Evolutionary conservation across 1,139 yeast species (phyloP).

Genomic region (Ogataea hybrid): DNA sequence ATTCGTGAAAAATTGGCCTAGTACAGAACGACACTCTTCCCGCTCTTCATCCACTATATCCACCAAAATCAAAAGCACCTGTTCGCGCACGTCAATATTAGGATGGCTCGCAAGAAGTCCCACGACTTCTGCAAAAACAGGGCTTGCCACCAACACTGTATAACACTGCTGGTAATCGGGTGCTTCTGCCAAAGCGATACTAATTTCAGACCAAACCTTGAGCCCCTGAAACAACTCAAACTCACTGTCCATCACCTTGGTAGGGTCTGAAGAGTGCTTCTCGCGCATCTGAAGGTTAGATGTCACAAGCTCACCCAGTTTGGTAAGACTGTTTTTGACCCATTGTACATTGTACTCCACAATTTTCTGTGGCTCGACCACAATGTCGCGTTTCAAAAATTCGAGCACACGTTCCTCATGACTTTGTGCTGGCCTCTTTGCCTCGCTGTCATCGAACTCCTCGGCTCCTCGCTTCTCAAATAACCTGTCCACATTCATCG

Average conservation of each 20-base stretch:
- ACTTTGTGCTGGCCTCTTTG: neutral
- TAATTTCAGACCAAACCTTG: slow-evolving; percentile 17
- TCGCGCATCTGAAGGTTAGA: slow-evolving; percentile 14
- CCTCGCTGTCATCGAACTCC: neutral
- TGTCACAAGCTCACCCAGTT: slow-evolving; percentile 6
- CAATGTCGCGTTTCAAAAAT: slow-evolving; percentile 6
- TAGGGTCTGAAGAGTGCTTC: slow-evolving; percentile 8
- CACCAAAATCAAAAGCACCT: slow-evolving; percentile 15
- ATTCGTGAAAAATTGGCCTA: slow-evolving; percentile 4
- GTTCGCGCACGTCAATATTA: slow-evolving; percentile 19
- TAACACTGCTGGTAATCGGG: slow-evolving; percentile 11
- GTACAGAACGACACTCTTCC: slow-evolving; percentile 5
- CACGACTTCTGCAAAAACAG: slow-evolving; percentile 14
- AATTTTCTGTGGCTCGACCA: neutral
- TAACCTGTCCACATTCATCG: slow-evolving; percentile 16
- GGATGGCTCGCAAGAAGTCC: slow-evolving; percentile 22
- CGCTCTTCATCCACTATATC: slow-evolving; percentile 17
- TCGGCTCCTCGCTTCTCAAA: slow-evolving; percentile 8
- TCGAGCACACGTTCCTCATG: slow-evolving; percentile 6
- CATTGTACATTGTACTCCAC: slow-evolving; percentile 13
- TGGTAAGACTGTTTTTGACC: slow-evolving; percentile 11
- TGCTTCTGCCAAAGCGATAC: slow-evolving; percentile 16
- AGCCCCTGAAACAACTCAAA: slow-evolving; percentile 16
- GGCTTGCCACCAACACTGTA: slow-evolving; percentile 8
- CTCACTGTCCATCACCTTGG: slow-evolving; percentile 19